phyloP scores from a whole-genome alignment of 441 rosid species.

The Daphne laureola region DNA sequence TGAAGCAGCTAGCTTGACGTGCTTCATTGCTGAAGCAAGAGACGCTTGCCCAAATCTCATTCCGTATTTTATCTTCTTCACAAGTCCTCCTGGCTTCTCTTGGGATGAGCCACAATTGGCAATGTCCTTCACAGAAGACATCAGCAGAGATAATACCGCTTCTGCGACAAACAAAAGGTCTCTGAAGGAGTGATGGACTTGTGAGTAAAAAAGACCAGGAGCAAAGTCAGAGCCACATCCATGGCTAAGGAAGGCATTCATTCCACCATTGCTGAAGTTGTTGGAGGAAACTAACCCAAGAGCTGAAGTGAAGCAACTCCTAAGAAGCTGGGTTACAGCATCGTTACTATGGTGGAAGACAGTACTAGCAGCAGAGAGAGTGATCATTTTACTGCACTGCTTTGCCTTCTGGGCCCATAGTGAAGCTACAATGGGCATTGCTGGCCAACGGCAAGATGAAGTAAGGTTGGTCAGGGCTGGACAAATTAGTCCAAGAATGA shows the following conservation, averaged over 20 bases:
- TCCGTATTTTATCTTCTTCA: constrained; percentile 63
- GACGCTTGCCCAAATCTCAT: constrained; percentile 76
- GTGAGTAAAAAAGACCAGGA: constrained; percentile 80
- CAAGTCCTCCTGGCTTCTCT: constrained; percentile 39
- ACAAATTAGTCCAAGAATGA: constrained; percentile 54
- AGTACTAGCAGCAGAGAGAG: constrained; percentile 83
- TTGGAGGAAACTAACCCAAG: constrained; percentile 56
- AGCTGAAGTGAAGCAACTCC: constrained; percentile 76
- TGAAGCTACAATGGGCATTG: constrained; percentile 85
- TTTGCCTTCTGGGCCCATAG: constrained; percentile 95
- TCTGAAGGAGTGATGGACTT: constrained; percentile 68
- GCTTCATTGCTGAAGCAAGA: constrained; percentile 70
- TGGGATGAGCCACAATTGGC: constrained; percentile 44
- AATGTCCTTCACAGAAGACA: constrained; percentile 76
- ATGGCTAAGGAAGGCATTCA: constrained; percentile 94
- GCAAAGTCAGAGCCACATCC: constrained; percentile 85
- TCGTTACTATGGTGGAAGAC: constrained; percentile 88
- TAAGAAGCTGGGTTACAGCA: constrained; percentile 88
- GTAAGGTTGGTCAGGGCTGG: constrained; percentile 78
- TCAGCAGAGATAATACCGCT: constrained; percentile 74
- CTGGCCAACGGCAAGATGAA: constrained; percentile 95
- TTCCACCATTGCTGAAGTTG: constrained; percentile 61
- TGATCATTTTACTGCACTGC: constrained; percentile 89
- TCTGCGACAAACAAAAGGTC: constrained; percentile 78
- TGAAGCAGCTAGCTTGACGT: constrained; percentile 81